A percentile compares a stretch with the other conserved stretches of the same genome.
Evolutionary conservation across 495 filamentous ascomycete genomes (phyloP).

Genomic region (Penicillium antarcticum): DNA sequence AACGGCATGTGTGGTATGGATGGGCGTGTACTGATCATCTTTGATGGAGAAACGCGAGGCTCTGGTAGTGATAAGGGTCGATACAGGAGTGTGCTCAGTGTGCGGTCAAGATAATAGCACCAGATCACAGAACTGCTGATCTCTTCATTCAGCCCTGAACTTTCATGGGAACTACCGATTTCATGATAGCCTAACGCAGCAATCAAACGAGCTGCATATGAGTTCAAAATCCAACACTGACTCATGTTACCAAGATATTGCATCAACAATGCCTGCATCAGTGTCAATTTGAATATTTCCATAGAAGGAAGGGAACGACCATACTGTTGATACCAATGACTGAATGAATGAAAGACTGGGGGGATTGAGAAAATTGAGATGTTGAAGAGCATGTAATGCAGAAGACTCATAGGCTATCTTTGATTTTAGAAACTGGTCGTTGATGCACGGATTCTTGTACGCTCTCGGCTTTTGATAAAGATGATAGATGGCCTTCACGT

Average conservation of each 20-base stretch:
- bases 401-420: conserved; percentile 17
- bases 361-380: conserved; percentile 18
- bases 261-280: conserved; percentile 24
- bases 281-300: neutral
- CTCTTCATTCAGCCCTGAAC: conserved; percentile 14
- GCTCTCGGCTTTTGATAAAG: conserved; percentile 15
- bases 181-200: conserved; percentile 24
- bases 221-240: conserved; percentile 26
- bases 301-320: neutral
- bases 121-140: conserved; percentile 24
- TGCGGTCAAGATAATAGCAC: conserved; percentile 31
- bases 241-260: conserved; percentile 23
- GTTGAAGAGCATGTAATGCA: conserved; percentile 13
- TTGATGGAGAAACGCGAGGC: conserved; percentile 9
- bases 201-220: conserved; percentile 28
- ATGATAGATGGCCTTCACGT: conserved; percentile 24
- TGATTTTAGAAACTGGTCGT: conserved; percentile 17
- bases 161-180: neutral
- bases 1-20: conserved; percentile 15
- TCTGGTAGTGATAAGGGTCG: conserved; percentile 24
- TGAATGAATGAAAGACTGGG: conserved; percentile 24
- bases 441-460: conserved; percentile 13
- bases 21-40: conserved; percentile 8
- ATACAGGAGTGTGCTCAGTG: conserved; percentile 24
- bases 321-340: conserved; percentile 25